phyloP scores from a whole-genome alignment of 306 rosid species.

The Cucumis cinereus region DNA sequence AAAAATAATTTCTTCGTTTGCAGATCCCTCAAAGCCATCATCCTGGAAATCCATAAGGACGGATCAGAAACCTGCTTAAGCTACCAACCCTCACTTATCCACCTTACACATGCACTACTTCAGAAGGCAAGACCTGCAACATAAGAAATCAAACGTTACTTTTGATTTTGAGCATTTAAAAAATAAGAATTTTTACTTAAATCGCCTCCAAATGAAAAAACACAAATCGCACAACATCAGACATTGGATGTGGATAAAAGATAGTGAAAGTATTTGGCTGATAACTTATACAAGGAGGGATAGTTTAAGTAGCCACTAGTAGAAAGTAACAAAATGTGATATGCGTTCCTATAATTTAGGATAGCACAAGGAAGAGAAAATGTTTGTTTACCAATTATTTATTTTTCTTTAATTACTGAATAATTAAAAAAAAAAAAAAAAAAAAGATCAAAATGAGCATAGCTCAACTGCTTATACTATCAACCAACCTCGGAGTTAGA shows the following conservation, averaged over 20 bases:
- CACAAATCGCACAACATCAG: background rate
- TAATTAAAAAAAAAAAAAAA: too few relatives aligned
- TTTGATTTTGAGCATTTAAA: background rate
- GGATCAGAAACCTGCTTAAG: conserved; percentile 15
- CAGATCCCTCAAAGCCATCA: conserved; percentile 77
- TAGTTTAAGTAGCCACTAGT: background rate
- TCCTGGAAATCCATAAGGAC: conserved; percentile 41
- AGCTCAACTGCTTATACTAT: too few relatives aligned
- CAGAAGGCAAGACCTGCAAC: background rate
- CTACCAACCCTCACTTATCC: conserved; percentile 18
- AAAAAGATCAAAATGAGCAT: too few relatives aligned
- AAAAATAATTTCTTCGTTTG: conserved; percentile 53
- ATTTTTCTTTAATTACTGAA: background rate
- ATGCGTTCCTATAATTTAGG: background rate
- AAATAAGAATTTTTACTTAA: background rate
- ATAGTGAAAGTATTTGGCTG: background rate
- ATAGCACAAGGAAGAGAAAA: background rate
- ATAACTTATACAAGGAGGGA: background rate
- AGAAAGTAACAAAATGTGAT: background rate
- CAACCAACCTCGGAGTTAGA: too few relatives aligned
- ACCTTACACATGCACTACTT: background rate
- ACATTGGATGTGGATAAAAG: background rate
- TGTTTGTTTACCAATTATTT: background rate
- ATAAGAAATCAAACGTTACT: conserved; percentile 1
- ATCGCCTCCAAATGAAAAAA: background rate